Evolutionary conservation across 257 asterid genomes (phyloP), one percentile per base, ranked within the genome.

Genomic region (Osmanthus fragrans): DNA sequence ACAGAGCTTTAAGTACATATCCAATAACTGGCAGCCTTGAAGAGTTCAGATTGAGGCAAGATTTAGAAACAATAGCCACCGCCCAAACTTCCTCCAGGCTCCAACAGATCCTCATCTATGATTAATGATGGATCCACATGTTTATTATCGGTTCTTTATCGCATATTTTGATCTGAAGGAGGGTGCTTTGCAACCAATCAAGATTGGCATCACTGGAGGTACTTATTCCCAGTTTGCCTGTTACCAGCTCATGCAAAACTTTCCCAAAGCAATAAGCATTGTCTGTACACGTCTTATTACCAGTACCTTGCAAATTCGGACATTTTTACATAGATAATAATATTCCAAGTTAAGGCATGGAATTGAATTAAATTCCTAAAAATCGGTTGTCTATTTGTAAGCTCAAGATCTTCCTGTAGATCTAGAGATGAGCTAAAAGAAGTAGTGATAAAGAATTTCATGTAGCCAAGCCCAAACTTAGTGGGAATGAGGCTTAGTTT

Each of bases 11-110:
- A 70, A 89, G 87, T 45, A 89, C 83, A 45, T 88, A 78, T 70
- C 85, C 76, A 90, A 89, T 88, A 10, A 84, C 66, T 11, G 91
- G 91, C 29, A 92, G 83, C 75, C 86, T 77, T 4, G 84, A 67
- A 30, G 94, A 84, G 70, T 81, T 83, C 32, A 88, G 92, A 54
- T 90, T 88, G 33, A 88, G 92, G 81, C 92, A 90, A 2, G 94
- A 84, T 78, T 84, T 83, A 13, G 94, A 91, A 16, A 90, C n/a
- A n/a, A n/a, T n/a, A n/a, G n/a, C n/a, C n/a, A n/a, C n/a, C n/a
- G n/a, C n/a, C n/a, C n/a, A n/a, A n/a, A n/a, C n/a, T n/a, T n/a
- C n/a, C 87, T 86, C 90, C n/a, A n/a, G n/a, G n/a, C n/a, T n/a
- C n/a, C n/a, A 89, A 76, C 1, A 86, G 79, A 80, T 87, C 92